A percentile compares a stretch with the other conserved stretches of the same genome.
Conservation (phyloP, 495 filamentous ascomycete genomes). For the Tuber brumale region DNA sequence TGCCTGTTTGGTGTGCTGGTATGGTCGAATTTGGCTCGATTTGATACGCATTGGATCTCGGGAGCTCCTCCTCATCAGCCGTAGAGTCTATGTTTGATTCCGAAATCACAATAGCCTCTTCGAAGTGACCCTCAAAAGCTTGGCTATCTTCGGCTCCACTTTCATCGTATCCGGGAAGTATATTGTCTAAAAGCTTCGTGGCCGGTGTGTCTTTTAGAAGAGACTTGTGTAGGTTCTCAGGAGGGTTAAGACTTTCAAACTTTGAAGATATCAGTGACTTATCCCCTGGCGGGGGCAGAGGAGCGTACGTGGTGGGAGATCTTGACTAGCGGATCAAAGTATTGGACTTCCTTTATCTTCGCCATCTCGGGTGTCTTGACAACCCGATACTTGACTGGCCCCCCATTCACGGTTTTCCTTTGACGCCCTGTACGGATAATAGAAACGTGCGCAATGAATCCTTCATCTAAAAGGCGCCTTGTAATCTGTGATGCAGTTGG, state of each 20-base stretch:
- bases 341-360: constrained; percentile 28
- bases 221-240: constrained; percentile 16
- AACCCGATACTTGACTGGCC: constrained; percentile 21
- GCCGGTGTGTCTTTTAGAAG: constrained; percentile 9
- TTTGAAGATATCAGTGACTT: not conserved
- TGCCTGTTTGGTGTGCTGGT: not conserved
- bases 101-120: constrained; percentile 11
- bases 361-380: constrained; percentile 29
- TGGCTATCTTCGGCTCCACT: constrained; percentile 8
- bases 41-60: not conserved
- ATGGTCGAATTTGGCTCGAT: not conserved
- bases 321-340: constrained; percentile 40
- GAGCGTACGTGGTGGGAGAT: constrained; percentile 41
- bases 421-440: constrained; percentile 11
- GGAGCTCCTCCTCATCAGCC: constrained; percentile 27
- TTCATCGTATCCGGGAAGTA: not conserved
- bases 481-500: constrained; percentile 30
- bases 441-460: constrained; percentile 25
- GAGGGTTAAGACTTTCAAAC: constrained; percentile 23
- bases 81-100: constrained; percentile 16
- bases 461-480: constrained; percentile 35
- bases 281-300: not conserved
- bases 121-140: constrained; percentile 2
- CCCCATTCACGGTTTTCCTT: constrained; percentile 17
- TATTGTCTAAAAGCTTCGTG: not conserved